phyloP scores from a whole-genome alignment of 164 flowering plant species.

The Euptelea pleiosperma region DNA sequence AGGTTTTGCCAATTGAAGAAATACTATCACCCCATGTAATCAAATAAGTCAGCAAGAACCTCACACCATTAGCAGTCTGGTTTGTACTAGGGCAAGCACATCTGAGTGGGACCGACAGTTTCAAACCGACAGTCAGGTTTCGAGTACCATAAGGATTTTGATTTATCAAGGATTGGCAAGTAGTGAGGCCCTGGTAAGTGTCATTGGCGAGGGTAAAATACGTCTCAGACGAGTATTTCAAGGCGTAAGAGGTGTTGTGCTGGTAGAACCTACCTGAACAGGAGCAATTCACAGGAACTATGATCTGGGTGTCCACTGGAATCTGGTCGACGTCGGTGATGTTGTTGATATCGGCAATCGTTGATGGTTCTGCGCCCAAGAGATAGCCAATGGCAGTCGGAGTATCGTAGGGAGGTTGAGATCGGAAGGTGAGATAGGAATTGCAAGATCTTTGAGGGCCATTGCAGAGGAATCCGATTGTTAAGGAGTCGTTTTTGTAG shows the following conservation, averaged over 20 bases:
- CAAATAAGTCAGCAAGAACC: constrained; percentile 44
- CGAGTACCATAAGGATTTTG: constrained; percentile 32
- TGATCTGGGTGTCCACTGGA: constrained; percentile 29
- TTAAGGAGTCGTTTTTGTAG: constrained; percentile 24
- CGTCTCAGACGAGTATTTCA: constrained; percentile 26
- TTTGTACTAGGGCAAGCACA: constrained; percentile 64
- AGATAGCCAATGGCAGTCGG: constrained; percentile 40
- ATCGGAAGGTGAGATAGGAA: constrained; percentile 58
- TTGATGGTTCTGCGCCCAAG: constrained; percentile 24
- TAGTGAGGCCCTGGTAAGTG: constrained; percentile 65
- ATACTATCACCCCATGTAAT: constrained; percentile 29
- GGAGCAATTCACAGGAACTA: constrained; percentile 61
- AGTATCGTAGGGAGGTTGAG: constrained; percentile 36
- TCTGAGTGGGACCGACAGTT: constrained; percentile 45
- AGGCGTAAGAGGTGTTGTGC: constrained; percentile 38
- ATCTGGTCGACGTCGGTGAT: constrained; percentile 29
- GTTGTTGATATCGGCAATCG: constrained; percentile 40
- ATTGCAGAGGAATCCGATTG: constrained; percentile 51
- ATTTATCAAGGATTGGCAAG: constrained; percentile 58
- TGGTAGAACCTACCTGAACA: constrained; percentile 48
- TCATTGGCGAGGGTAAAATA: constrained; percentile 50
- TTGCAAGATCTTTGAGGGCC: constrained; percentile 31
- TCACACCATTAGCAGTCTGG: constrained; percentile 41
- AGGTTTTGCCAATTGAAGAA: constrained; percentile 29
- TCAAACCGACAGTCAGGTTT: constrained; percentile 19